Base-by-base conservation (phyloP, 306 rosid genomes). In the Lotus japonicus region DNA sequence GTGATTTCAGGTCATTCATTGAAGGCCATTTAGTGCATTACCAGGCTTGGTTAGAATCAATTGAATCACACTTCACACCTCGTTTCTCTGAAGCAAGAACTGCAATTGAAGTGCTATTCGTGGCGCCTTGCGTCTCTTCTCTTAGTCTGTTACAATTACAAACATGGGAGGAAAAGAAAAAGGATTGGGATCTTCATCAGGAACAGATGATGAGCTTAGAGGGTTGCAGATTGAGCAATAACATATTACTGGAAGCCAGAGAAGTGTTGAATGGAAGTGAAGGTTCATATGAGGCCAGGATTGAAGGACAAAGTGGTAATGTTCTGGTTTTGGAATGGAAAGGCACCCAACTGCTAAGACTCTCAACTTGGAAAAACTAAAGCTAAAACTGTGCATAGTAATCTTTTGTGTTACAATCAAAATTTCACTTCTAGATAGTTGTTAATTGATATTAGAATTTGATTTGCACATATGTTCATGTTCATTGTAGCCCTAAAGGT, bases 351-450 rank as follows among this genome's bases (percentile, higher is more conserved):
- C 38, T 86, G 14, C 64, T 88, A 2, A 91, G 79, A 74, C 68
- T 91, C 39, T 88, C 90, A 49, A 67, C 66, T 2, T 86, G 95
- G 95, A 70, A 21, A 84, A 79, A 21, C 19, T 81, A 60, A 69
- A 68, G 59, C 60, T 31, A 2, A 7, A 31, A 10, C 15, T 9
- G 13, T 28, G 43, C n/a, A 51, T 0, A 49, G 6, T 28, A 14
- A 0, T 33, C 9, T 16, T 21, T 1, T 2, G 9, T 45, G 5
- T 62, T 18, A 13, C 1, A 10, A 31, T 57, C 28, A 11, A 10
- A 41, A 18, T 17, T 42, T 48, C 7, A 65, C 4, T 16, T 41
- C 2, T 26, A 19, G 60, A 36, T 33, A 26, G 31, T 31, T 31
- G 36, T 31, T 31, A 31, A 5, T 31, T 0, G 36, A 5, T 31